Evolutionary conservation across 1,284 basidiomycete species (phyloP).

Genomic region (Cryptococcus wingfieldii): DNA sequence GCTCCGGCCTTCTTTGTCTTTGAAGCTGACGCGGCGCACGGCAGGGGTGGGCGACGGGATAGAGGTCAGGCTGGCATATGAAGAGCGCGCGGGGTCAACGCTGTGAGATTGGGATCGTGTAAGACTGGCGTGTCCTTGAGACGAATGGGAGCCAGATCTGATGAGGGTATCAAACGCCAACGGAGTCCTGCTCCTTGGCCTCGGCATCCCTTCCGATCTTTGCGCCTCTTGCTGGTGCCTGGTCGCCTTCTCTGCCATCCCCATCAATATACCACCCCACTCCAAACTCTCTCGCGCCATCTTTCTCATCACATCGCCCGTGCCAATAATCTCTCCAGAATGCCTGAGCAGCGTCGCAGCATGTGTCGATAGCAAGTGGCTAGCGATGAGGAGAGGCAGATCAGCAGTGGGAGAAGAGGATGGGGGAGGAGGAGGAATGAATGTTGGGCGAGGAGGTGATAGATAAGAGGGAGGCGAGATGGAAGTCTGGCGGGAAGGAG

Average conservation of each 20-base stretch:
- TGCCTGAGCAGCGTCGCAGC: constrained; percentile 27
- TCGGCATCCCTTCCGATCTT: constrained; percentile 2
- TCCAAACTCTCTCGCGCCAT: constrained; percentile 31
- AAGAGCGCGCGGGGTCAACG: neutral
- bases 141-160: neutral
- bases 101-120: neutral
- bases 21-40: neutral
- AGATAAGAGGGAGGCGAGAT: neutral
- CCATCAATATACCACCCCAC: constrained; percentile 27
- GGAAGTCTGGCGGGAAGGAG: constrained; percentile 7
- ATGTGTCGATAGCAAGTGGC: constrained; percentile 33
- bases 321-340: constrained; percentile 19
- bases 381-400: constrained; percentile 25
- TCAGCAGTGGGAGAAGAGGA: constrained; percentile 2
- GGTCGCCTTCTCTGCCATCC: constrained; percentile 11
- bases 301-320: constrained; percentile 20
- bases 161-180: neutral
- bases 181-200: neutral
- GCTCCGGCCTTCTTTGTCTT: constrained; percentile 5
- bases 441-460: constrained; percentile 2
- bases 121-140: neutral
- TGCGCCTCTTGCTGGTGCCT: neutral
- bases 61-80: neutral
- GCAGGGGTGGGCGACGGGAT: neutral
- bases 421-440: constrained; percentile 9